These are phyloP conservation scores for Fusarium compactum DNA, from an alignment of 2,329 filamentous ascomycete species.

Conservation along the genomic window DNA sequence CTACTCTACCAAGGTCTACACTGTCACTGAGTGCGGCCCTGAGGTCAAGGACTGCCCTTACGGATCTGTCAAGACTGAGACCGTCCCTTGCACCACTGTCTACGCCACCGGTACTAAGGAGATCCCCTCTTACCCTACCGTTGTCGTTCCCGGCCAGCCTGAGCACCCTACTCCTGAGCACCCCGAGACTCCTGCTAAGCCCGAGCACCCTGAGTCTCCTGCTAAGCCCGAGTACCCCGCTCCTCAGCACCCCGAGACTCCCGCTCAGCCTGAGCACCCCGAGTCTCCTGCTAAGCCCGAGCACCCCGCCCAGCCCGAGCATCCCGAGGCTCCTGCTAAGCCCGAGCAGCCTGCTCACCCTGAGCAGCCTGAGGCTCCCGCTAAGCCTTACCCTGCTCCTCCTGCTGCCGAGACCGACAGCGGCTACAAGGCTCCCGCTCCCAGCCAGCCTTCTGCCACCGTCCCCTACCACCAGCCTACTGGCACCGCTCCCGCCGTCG, in stretches of 20 bases:
- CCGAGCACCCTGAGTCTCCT: slow-evolving; percentile 16
- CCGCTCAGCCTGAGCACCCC: slow-evolving; percentile 20
- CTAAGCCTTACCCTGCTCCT: slow-evolving; percentile 26
- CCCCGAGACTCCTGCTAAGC: slow-evolving; percentile 10
- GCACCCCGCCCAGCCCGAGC: slow-evolving; percentile 24
- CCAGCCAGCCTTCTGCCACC: slow-evolving; percentile 41
- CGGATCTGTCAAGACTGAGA: slow-evolving; percentile 48
- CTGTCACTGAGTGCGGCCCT: slow-evolving; percentile 50
- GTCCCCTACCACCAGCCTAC: slow-evolving; percentile 36
- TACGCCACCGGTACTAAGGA: slow-evolving; percentile 31
- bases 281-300: slow-evolving; percentile 21
- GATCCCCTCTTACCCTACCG: slow-evolving; percentile 39
- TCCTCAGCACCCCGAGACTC: slow-evolving; percentile 19
- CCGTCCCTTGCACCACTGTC: slow-evolving; percentile 23
- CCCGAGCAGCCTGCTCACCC: neutral
- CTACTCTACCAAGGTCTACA: slow-evolving; percentile 51
- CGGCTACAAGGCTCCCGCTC: slow-evolving; percentile 21
- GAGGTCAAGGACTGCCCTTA: slow-evolving; percentile 49
- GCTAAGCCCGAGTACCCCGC: slow-evolving; percentile 5
- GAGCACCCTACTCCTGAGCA: slow-evolving; percentile 10
- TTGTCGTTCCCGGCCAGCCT: slow-evolving; percentile 27
- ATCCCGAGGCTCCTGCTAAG: slow-evolving; percentile 20
- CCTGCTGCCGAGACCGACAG: slow-evolving; percentile 21
- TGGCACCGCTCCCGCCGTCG: slow-evolving; percentile 36
- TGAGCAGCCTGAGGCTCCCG: neutral